A percentile compares a stretch with the other conserved stretches of the same genome.
phyloP scores from a whole-genome alignment of 768 basidiomycete genomes.

The Albatrellus ellisii region DNA sequence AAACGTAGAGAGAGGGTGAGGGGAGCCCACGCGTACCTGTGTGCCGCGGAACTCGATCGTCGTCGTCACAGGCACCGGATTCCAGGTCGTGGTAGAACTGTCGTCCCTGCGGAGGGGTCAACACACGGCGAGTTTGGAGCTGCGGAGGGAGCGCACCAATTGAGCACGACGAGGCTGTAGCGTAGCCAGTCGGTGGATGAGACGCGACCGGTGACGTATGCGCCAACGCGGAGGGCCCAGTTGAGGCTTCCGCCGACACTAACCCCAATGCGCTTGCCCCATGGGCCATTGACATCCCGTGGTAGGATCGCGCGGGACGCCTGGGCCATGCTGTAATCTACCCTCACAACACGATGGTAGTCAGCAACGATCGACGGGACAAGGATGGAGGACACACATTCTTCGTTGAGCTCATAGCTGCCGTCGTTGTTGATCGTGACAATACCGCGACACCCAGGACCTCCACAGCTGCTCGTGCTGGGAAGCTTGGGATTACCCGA shows the following conservation, averaged over 20 bases:
- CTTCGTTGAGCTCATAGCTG: slow-evolving; percentile 55
- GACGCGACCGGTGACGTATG: slow-evolving; percentile 47
- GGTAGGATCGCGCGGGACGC: slow-evolving; percentile 64
- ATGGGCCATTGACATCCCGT: slow-evolving; percentile 53
- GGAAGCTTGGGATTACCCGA: slow-evolving; percentile 53
- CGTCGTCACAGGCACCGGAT: slow-evolving; percentile 37
- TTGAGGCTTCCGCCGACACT: slow-evolving; percentile 40
- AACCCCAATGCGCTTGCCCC: slow-evolving; percentile 53
- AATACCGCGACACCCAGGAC: slow-evolving; percentile 50
- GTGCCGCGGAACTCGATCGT: slow-evolving; percentile 54
- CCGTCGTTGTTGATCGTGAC: slow-evolving; percentile 55
- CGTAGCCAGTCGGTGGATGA: slow-evolving; percentile 42
- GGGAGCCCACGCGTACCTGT: too few relatives aligned
- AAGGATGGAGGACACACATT: slow-evolving; percentile 32
- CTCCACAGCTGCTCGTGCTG: slow-evolving; percentile 47
- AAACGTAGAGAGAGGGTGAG: too few relatives aligned
- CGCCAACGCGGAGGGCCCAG: slow-evolving; percentile 52
- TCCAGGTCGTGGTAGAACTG: slow-evolving; percentile 33
- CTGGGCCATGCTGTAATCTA: slow-evolving; percentile 64
- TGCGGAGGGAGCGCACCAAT: slow-evolving; percentile 42
- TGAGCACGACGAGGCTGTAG: slow-evolving; percentile 64
- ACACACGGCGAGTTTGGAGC: neutral
- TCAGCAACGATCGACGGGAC: neutral
- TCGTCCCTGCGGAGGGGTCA: slow-evolving; percentile 30
- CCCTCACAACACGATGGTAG: neutral